Conservation (phyloP, 805 yeast genomes). For the Spathaspora boniae region DNA sequence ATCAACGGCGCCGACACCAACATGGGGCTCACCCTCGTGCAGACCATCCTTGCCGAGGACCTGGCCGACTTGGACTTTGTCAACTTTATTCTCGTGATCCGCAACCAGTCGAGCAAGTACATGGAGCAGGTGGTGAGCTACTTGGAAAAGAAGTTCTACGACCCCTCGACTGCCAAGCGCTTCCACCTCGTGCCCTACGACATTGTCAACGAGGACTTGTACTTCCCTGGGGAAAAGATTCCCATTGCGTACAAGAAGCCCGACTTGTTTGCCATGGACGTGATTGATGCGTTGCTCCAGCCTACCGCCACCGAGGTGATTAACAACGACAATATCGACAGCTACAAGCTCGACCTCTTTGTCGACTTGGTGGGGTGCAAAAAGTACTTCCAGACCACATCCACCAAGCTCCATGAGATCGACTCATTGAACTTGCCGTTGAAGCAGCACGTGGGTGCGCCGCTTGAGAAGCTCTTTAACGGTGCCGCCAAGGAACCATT, state of each 20-base stretch:
- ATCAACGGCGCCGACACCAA: slow-evolving; percentile 44
- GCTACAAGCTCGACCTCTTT: slow-evolving; percentile 32
- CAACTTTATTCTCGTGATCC: slow-evolving; percentile 29
- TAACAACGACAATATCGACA: slow-evolving; percentile 16
- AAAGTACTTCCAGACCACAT: slow-evolving; percentile 29
- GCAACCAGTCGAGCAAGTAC: slow-evolving; percentile 17
- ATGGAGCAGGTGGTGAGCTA: slow-evolving; percentile 19
- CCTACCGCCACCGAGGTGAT: slow-evolving; percentile 17
- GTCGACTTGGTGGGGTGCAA: slow-evolving; percentile 40
- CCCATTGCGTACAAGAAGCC: slow-evolving; percentile 36
- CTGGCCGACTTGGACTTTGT: not conserved
- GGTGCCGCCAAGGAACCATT: slow-evolving; percentile 30
- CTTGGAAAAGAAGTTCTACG: slow-evolving; percentile 16
- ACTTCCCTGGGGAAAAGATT: slow-evolving; percentile 31
- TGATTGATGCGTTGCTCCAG: slow-evolving; percentile 26
- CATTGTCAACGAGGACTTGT: slow-evolving; percentile 29
- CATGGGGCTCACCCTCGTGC: slow-evolving; percentile 34
- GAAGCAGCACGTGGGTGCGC: slow-evolving; percentile 12
- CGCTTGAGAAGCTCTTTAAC: slow-evolving; percentile 15
- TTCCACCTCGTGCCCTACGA: slow-evolving; percentile 32
- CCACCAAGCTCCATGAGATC: slow-evolving; percentile 24
- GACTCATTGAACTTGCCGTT: slow-evolving; percentile 31
- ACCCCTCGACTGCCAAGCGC: slow-evolving; percentile 18
- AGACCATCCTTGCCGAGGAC: slow-evolving; percentile 17
- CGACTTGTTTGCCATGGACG: slow-evolving; percentile 34